Evolutionary conservation across 352 stramenopile genomes (phyloP).

Genomic region (Phytophthora crassamura): DNA sequence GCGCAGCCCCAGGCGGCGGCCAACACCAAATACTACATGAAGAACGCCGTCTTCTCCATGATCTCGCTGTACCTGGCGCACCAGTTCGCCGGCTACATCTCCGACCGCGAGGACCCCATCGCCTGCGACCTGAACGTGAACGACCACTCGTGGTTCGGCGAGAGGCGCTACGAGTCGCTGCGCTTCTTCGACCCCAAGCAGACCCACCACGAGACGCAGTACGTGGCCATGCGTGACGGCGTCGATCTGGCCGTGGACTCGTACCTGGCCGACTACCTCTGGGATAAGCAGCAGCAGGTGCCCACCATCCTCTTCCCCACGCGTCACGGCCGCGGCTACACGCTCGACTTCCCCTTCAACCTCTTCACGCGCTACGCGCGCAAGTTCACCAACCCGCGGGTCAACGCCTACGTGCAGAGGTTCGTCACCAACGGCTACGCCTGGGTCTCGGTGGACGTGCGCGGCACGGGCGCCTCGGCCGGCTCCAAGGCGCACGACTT

Average conservation of each 20-base stretch:
- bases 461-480: conserved; percentile 75
- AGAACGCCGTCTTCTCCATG: conserved; percentile 83
- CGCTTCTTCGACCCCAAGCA: conserved; percentile 81
- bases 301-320: conserved; percentile 78
- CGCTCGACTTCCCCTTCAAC: conserved; percentile 82
- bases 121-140: conserved; percentile 67
- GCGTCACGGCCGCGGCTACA: conserved; percentile 82
- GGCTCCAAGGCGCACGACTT: conserved; percentile 76
- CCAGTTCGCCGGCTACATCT: conserved; percentile 62
- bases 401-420: conserved; percentile 73
- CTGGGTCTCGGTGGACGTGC: conserved; percentile 80
- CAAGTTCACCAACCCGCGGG: conserved; percentile 85
- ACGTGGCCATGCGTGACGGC: conserved; percentile 75
- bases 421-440: conserved; percentile 81
- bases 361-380: conserved; percentile 68
- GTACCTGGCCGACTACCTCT: conserved; percentile 75
- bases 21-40: conserved; percentile 76
- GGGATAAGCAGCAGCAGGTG: conserved; percentile 61
- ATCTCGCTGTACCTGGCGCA: conserved; percentile 67
- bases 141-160: conserved; percentile 76
- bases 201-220: conserved; percentile 75
- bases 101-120: conserved; percentile 65
- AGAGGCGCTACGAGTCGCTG: conserved; percentile 70
- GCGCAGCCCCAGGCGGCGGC: conserved; percentile 34
- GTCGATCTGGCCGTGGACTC: conserved; percentile 76